Evolutionary conservation across 2,329 filamentous ascomycete genomes (phyloP), one percentile per base, ranked within the genome.

Genomic region (Cryphonectria japonica): DNA sequence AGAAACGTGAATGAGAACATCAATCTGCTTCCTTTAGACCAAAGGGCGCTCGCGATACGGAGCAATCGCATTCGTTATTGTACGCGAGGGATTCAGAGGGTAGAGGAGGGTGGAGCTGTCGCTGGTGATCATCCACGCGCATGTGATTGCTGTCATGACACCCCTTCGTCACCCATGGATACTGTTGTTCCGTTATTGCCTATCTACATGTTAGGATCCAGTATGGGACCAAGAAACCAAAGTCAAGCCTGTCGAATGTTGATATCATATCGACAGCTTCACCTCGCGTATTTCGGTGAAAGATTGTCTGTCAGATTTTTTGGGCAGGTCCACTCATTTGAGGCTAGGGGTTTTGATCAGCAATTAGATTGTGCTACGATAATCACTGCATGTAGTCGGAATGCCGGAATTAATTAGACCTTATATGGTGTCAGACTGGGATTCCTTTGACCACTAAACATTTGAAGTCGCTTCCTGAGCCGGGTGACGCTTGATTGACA

Each of bases 371-470:
- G 75, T 74, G 19, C 79, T 78, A 63, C 82, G 79, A 6, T 82
- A 74, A 1, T 81, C 81, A 3, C 79, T 79, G 73, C 81, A 83
- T 16, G 82, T 73, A 14, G 81, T 81, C 32, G 83, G 74, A n/a
- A 80, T 81, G 70, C 83, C 79, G 46, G 54, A 70, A 29, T 37
- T 29, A 16, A 6, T 34, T 29, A 19, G 62, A 52, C 37, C 66
- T 29, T 22, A 13, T 7, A 67, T 14, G n/a, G 2, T 34, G 26
- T 16, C 16, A 22, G 11, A 2, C 5, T 14, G 8, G 13, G n/a
- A 13, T 11, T 46, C 9, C 2, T 9, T 54, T n/a, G 37, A 22
- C 19, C 22, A 22, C 1, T 37, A 8, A 3, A 68, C 29, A 3
- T 61, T 16, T 9, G 16, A 50, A 34, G 34, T 61, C 41, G n/a